Evolutionary conservation across 495 filamentous ascomycete species (phyloP).

Genomic region (Ascobolus immersus): DNA sequence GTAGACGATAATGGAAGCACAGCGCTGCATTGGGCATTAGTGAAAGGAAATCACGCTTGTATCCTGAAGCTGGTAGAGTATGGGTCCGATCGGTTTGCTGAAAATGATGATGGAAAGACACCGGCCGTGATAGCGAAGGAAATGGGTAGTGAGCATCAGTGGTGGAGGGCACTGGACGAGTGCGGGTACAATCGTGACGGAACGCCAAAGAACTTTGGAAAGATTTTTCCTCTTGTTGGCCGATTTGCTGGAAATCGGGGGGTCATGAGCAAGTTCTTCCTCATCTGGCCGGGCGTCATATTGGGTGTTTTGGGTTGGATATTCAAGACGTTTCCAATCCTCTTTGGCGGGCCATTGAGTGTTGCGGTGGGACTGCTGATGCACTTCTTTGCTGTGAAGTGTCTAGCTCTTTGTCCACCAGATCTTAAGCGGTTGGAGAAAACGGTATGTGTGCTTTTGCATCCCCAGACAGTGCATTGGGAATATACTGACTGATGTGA

Average conservation of each 20-base stretch:
- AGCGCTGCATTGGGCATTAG: constrained; percentile 85
- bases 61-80: constrained; percentile 85
- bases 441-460: constrained; percentile 34
- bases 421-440: constrained; percentile 71
- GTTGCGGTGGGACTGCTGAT: constrained; percentile 38
- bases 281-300: constrained; percentile 62
- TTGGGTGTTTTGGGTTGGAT: constrained; percentile 44
- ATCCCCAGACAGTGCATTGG: constrained; percentile 1
- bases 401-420: constrained; percentile 51
- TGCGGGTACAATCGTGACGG: constrained; percentile 63
- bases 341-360: constrained; percentile 44
- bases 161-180: constrained; percentile 62
- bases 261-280: constrained; percentile 68
- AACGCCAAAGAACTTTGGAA: constrained; percentile 29
- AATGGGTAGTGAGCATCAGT: constrained; percentile 61
- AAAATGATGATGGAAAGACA: constrained; percentile 67
- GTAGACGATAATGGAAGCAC: constrained; percentile 78
- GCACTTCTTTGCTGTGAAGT: constrained; percentile 53
- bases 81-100: constrained; percentile 70
- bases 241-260: constrained; percentile 40
- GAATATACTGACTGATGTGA: constrained; percentile 7
- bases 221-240: constrained; percentile 1
- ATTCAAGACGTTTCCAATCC: constrained; percentile 47
- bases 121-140: constrained; percentile 62
- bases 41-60: constrained; percentile 64